Evolutionary conservation across 257 asterid genomes (phyloP).

Genomic region (Anisodus acutangulus): DNA sequence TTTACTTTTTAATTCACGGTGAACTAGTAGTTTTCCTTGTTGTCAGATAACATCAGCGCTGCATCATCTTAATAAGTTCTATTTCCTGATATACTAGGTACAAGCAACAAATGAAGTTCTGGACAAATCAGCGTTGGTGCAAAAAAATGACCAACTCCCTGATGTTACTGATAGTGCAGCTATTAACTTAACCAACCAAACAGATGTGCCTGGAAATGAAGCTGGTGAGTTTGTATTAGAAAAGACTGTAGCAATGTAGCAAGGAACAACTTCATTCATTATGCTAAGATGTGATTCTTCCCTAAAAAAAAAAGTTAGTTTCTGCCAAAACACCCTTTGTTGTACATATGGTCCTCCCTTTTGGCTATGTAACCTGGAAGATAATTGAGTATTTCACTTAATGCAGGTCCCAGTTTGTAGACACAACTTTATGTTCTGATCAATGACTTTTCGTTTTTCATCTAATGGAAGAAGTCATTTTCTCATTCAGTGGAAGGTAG

Average conservation of each 20-base stretch:
- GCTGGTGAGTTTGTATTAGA: slow-evolving; percentile 39
- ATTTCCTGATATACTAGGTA: slow-evolving; percentile 42
- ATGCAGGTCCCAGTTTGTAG: slow-evolving; percentile 25
- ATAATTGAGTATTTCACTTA: neutral
- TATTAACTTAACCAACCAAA: slow-evolving; percentile 37
- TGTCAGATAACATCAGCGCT: neutral
- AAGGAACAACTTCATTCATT: neutral
- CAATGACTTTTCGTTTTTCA: neutral
- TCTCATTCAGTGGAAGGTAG: slow-evolving; percentile 7
- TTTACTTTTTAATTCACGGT: neutral
- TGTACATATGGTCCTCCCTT: neutral
- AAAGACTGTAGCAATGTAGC: neutral
- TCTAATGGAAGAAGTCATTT: neutral
- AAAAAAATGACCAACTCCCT: slow-evolving; percentile 43
- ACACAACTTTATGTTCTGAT: neutral
- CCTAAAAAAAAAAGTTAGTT: neutral
- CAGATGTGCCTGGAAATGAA: slow-evolving; percentile 48
- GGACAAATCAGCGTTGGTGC: slow-evolving; percentile 38
- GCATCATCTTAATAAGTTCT: neutral
- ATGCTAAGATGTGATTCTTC: neutral
- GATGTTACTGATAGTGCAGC: slow-evolving; percentile 36
- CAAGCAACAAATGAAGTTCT: slow-evolving; percentile 46
- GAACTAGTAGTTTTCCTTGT: neutral
- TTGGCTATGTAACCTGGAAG: slow-evolving; percentile 5
- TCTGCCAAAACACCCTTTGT: neutral